A percentile compares a stretch with the other conserved stretches of the same genome.
phyloP scores from a whole-genome alignment of 2,329 filamentous ascomycete genomes.

The Pseudocercospora cruenta region DNA sequence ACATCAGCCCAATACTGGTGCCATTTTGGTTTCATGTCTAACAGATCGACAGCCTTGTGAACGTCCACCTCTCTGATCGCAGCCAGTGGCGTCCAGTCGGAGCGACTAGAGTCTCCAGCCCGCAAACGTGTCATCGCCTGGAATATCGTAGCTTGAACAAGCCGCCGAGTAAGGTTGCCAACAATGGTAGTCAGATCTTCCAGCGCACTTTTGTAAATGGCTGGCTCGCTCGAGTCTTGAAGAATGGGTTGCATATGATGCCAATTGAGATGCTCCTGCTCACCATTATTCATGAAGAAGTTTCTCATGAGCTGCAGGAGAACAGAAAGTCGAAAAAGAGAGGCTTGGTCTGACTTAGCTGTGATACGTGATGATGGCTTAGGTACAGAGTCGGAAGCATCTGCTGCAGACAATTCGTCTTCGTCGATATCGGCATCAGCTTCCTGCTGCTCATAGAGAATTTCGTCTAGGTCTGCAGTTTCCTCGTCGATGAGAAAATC shows the following conservation, averaged over 20 bases:
- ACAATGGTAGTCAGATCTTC: conserved; percentile 73
- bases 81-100: conserved; percentile 29
- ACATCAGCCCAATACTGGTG: conserved; percentile 56
- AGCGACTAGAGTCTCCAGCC: conserved; percentile 43
- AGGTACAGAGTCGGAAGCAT: conserved; percentile 1
- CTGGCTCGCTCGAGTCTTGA: conserved; percentile 57
- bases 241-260: conserved; percentile 52
- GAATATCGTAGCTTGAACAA: conserved; percentile 71
- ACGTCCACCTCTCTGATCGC: conserved; percentile 52
- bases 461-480: conserved; percentile 41
- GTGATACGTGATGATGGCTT: background rate
- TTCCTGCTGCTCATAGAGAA: conserved; percentile 13
- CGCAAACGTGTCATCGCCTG: conserved; percentile 71
- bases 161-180: conserved; percentile 67
- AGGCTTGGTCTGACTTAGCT: conserved; percentile 32
- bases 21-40: conserved; percentile 54
- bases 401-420: background rate
- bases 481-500: conserved; percentile 66
- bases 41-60: conserved; percentile 56
- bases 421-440: conserved; percentile 33
- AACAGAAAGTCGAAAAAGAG: conserved; percentile 60
- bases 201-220: conserved; percentile 75
- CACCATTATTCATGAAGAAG: conserved; percentile 73
- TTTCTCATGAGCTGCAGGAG: conserved; percentile 68
- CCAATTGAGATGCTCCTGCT: conserved; percentile 69